Evolutionary conservation across 352 stramenopile species (phyloP), one percentile per base, ranked within the genome.

Genomic region (Globisporangium nunn): DNA sequence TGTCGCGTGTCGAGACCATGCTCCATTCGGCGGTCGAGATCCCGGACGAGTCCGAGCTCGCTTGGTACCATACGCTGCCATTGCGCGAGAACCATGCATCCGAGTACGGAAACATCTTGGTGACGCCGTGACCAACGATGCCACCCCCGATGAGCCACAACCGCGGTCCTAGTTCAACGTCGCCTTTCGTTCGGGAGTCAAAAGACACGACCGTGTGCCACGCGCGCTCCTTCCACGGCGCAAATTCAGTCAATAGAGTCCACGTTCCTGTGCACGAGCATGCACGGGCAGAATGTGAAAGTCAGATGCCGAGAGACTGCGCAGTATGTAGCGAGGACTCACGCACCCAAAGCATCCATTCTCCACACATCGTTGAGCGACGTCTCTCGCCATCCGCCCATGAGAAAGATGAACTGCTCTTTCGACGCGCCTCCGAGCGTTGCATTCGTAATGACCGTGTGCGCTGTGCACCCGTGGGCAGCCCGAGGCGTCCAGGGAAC

Each of bases 191-290:
- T 18, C 73, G 68, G 4, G 83, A 87, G 58, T 91, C 72, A 54
- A 91, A 91, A 0, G 80, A 89, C 23, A 93, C 67, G 15, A 91
- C 56, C 28, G 81, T 70, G 63, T 87, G 78, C 78, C 82, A 93
- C n/a, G 75, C 83, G 31, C 83, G 74, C 40, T 77, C 51, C 12
- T 72, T 66, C 83, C 83, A 93, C n/a, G 76, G 68, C 5, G 83
- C 79, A 6, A 52, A 40, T 18, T 64, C 58, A 2, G 54, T 46
- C 2, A 89, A 33, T 12, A 70, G 46, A 11, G 64, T 63, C 84
- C 81, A 92, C 0, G 41, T 58, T 17, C 58, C 62, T 67, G 28
- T 15, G 11, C 40, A 66, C 8, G n/a, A 50, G 4, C 6, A 33
- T 31, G 29, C 11, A 18, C 15, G 1, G 6, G 29, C 8, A n/a